Base-by-base conservation (phyloP, 192 early-diverging fungal genomes). In the Coemansia sp. region DNA sequence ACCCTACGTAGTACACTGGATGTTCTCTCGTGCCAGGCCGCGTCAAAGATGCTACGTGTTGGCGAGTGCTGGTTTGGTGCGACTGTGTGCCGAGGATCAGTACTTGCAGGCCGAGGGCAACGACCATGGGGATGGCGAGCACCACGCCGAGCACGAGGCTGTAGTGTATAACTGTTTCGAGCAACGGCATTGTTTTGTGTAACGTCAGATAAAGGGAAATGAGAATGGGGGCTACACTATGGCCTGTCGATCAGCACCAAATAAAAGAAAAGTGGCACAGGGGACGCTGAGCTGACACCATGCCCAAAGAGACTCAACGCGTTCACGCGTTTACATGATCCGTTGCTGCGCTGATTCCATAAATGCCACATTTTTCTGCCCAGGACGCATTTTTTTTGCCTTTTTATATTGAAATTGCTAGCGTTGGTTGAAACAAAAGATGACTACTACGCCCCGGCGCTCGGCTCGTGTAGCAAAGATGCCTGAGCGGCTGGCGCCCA, bases 1-100 rank as follows among this genome's bases (percentile, higher is more conserved):
- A 94, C 17, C 89, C 91, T 22, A 85, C 76, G 57, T 87, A 64
- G 55, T 80, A 77, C 28, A 79, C 81, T 2, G 31, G 59, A 36
- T 84, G 75, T 11, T 65, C 66, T 53, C 56, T 52, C 4, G 69
- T 67, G 22, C 75, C 78, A 0, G 74, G 73, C 3, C 20, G 25
- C 0, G 72, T 75, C 5, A 62, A 44, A 0, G 28, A 42, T 6
- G 57, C n/a, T 11, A 63, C 62, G 9, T 26, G 31, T 19, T 46
- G 53, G 3, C 49, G 53, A 44, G 40, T 38, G 0, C 17, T 12
- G 15, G 62, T 38, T n/a, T 69, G 78, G 60, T 74, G 69, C 21
- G 65, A 26, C 17, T 62, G 56, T 2, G 68, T 72, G 38, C 78
- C 72, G 5, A 72, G 69, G 40, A 66, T 69, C 17, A 75, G 48